phyloP scores from a whole-genome alignment of 805 yeast genomes.

The Starmerella stellata region DNA sequence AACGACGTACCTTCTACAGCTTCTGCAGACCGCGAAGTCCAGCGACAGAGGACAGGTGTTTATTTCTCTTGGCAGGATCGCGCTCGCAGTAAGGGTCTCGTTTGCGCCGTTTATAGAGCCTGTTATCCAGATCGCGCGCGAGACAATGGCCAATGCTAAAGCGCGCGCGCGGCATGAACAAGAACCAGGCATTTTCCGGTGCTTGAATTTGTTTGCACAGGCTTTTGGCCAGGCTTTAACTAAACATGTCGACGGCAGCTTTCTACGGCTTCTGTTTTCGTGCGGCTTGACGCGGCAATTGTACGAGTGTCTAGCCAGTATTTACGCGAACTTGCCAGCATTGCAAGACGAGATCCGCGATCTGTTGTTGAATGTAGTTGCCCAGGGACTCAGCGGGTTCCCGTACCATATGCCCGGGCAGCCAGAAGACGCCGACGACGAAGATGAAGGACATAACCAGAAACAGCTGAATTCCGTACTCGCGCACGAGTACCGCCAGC shows the following conservation, averaged over 20 bases:
- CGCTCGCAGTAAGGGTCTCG: slow-evolving; percentile 57
- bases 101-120: slow-evolving; percentile 79
- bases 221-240: slow-evolving; percentile 90
- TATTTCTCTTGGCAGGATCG: slow-evolving; percentile 67
- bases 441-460: slow-evolving; percentile 1
- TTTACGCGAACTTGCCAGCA: slow-evolving; percentile 62
- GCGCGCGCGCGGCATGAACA: slow-evolving; percentile 46
- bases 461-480: slow-evolving; percentile 15
- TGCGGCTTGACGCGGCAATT: slow-evolving; percentile 74
- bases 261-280: slow-evolving; percentile 57
- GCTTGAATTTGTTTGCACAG: slow-evolving; percentile 66
- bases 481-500: slow-evolving; percentile 63
- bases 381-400: slow-evolving; percentile 63
- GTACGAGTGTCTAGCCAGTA: slow-evolving; percentile 51
- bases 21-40: slow-evolving; percentile 42
- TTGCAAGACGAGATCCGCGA: slow-evolving; percentile 55
- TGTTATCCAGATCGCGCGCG: slow-evolving; percentile 65
- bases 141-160: slow-evolving; percentile 44
- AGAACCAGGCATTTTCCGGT: slow-evolving; percentile 73
- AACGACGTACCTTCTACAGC: slow-evolving; percentile 56
- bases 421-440: slow-evolving; percentile 27
- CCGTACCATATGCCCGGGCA: slow-evolving; percentile 73
- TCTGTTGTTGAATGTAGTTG: slow-evolving; percentile 49
- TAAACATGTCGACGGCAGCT: slow-evolving; percentile 66
- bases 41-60: slow-evolving; percentile 63